Evolutionary conservation across 495 filamentous ascomycete species (phyloP).

Genomic region (Hypomontagnella submonticulosa): DNA sequence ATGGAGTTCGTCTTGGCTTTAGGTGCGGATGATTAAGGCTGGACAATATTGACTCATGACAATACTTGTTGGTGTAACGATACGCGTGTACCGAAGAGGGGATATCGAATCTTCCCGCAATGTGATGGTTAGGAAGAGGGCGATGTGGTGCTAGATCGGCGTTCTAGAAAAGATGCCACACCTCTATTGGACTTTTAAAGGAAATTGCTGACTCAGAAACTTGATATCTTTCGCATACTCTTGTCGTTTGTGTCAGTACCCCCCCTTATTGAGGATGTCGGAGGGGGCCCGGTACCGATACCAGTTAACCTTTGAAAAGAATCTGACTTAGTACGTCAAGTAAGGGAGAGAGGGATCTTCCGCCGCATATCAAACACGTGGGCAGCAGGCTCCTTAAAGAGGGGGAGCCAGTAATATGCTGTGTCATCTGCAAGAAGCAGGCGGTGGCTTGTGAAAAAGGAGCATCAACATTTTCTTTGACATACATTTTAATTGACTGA

Average conservation of each 20-base stretch:
- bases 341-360: constrained; percentile 26
- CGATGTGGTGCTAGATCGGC: background rate
- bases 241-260: too few relatives aligned
- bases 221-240: constrained; percentile 8
- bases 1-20: background rate
- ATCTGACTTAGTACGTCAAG: constrained; percentile 37
- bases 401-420: constrained; percentile 26
- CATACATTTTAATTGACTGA: background rate
- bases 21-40: background rate
- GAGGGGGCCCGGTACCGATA: constrained; percentile 26
- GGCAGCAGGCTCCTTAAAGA: constrained; percentile 19
- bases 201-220: background rate
- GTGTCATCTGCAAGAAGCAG: constrained; percentile 29
- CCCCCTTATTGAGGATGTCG: too few relatives aligned
- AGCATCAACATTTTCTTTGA: constrained; percentile 2
- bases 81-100: background rate
- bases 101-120: constrained; percentile 6
- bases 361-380: constrained; percentile 41
- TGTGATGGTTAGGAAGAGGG: background rate
- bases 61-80: constrained; percentile 3
- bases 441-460: constrained; percentile 8
- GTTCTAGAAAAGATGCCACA: too few relatives aligned
- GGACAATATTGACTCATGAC: constrained; percentile 6
- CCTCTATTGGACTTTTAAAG: too few relatives aligned
- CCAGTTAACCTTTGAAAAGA: constrained; percentile 3